Conservation (phyloP, 2,329 filamentous ascomycete species). For the Fusarium zealandicum region DNA sequence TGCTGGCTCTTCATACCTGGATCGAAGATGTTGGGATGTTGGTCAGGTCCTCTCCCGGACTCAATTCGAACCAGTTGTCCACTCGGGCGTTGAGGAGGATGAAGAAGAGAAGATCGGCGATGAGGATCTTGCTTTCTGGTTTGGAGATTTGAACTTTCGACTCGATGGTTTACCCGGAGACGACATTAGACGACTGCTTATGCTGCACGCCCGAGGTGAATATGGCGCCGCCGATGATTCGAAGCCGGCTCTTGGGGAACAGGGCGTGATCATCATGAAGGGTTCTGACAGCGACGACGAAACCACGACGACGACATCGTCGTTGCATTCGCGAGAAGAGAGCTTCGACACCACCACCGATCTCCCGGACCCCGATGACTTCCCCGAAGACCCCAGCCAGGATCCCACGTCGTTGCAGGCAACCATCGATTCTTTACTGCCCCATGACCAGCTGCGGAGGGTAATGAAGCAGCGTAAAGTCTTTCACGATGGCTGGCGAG, state of each 20-base stretch:
- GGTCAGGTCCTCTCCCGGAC: conserved; percentile 78
- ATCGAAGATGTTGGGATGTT: conserved; percentile 90
- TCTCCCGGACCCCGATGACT: conserved; percentile 71
- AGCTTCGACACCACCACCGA: conserved; percentile 52
- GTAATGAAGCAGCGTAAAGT: conserved; percentile 78
- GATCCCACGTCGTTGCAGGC: conserved; percentile 89
- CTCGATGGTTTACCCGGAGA: conserved; percentile 87
- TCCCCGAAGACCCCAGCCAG: conserved; percentile 70
- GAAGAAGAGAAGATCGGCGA: conserved; percentile 78
- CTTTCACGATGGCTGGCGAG: conserved; percentile 91
- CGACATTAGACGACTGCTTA: conserved; percentile 85
- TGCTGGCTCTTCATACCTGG: conserved; percentile 76
- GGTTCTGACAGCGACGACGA: conserved; percentile 57
- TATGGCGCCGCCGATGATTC: conserved; percentile 64
- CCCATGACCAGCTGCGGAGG: conserved; percentile 84
- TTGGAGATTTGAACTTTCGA: conserved; percentile 94
- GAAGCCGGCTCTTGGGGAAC: conserved; percentile 52
- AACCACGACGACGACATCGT: conserved; percentile 46
- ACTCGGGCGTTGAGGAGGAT: conserved; percentile 70
- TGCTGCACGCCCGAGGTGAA: conserved; percentile 81
- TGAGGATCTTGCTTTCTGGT: conserved; percentile 95
- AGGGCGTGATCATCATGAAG: conserved; percentile 58
- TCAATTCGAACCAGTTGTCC: conserved; percentile 76
- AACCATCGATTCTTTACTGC: conserved; percentile 83
- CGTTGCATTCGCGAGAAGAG: conserved; percentile 44